These are phyloP conservation scores for Stagonosporopsis tanaceti DNA, from an alignment of 2,329 filamentous ascomycete species.

Conservation along the genomic window DNA sequence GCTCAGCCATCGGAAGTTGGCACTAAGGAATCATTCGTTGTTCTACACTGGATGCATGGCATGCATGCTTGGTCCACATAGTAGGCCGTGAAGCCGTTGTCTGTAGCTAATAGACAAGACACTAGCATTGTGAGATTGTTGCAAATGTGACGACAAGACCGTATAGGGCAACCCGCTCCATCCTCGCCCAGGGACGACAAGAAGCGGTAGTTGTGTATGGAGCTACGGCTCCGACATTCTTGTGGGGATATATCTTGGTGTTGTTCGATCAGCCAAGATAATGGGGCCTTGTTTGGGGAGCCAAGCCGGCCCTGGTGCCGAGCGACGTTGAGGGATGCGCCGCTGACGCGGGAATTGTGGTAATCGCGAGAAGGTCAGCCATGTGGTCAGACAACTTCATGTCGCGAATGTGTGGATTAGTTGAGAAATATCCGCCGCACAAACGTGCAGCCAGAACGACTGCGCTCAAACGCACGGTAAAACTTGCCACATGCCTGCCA, in stretches of 20 bases:
- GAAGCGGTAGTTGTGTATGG: background rate
- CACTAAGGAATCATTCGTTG: background rate
- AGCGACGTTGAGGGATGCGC: background rate
- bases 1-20: background rate
- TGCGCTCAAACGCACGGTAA: background rate
- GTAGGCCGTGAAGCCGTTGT: conserved; percentile 2
- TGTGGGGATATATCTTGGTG: conserved; percentile 1
- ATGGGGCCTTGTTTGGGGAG: background rate
- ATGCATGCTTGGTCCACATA: conserved; percentile 1
- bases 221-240: background rate
- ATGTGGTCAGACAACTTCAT: background rate
- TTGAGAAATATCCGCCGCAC: background rate
- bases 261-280: conserved; percentile 9
- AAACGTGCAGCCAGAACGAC: background rate
- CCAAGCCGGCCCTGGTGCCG: conserved; percentile 11
- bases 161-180: background rate
- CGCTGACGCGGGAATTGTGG: background rate
- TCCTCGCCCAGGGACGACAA: conserved; percentile 5
- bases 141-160: conserved; percentile 3
- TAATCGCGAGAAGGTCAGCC: background rate
- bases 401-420: background rate
- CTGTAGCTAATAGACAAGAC: background rate
- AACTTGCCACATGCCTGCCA: background rate
- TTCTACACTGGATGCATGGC: conserved; percentile 4
- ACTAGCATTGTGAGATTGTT: background rate